Evolutionary conservation across 2,329 filamentous ascomycete genomes (phyloP), one percentile per base, ranked within the genome.

Genomic region (Monosporascus sp.): DNA sequence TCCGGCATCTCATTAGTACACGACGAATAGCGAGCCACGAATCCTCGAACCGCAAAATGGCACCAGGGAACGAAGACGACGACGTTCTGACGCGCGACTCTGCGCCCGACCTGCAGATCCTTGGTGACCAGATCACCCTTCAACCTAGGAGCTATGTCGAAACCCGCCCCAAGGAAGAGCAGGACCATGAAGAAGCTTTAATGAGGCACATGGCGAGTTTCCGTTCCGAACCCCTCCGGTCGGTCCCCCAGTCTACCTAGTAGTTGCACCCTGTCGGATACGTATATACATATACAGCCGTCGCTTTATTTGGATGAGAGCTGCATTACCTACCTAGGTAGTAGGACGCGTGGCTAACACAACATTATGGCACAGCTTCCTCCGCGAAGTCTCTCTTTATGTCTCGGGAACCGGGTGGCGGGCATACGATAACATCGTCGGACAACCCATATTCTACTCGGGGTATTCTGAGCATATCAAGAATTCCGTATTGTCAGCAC

Each of bases 351-450:
- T 48, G 35, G n/a, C 19, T 40, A 19, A 41, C 27, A n/a, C 7
- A n/a, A 57, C 68, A 50, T 61, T 56, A 48, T 24, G 41, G 37
- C 57, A 49, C 74, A 87, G 91, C 59, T 97, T 97, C 69, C 83
- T 97, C 31, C 90, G 91, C 61, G 94, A 99, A 75, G 87, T 99
- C 37, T 94, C 89, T 47, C 79, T 96, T 37, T 92, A 97, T 72
- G 88, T 97, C 58, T 93, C 91, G 14, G 94, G 94, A 52, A 88
- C 89, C 49, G 93, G 92, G 68, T 99, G 94, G 94, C 89, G 94
- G 56, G 90, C 89, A 55, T 99, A 99, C 74, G 91, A 97, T 66
- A 78, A 88, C 57, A 81, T 92, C 58, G 87, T 97, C 63, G 94
- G 94, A 22, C 92, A 96, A 69, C 91, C 91, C 9, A 87, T 97